Conservation (phyloP, 345 rosid genomes). For the Physaria fendleri region DNA sequence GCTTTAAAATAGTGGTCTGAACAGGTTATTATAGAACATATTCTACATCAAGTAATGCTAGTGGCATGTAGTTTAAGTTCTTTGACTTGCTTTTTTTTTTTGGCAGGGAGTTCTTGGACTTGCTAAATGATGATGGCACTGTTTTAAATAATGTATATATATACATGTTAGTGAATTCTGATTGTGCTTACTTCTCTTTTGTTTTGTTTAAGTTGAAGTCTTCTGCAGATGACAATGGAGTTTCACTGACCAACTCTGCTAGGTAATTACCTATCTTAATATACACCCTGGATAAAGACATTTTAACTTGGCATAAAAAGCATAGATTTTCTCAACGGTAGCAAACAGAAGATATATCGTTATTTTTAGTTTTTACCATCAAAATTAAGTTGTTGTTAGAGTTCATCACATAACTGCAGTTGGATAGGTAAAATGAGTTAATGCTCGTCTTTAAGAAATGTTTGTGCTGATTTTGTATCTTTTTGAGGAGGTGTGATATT, state of each 20-base stretch:
- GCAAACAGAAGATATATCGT: neutral
- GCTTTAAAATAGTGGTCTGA: neutral
- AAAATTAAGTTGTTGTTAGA: no score
- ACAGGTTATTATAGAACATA: neutral
- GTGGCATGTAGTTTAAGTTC: constrained; percentile 9
- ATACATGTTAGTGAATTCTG: neutral
- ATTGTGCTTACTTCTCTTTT: neutral
- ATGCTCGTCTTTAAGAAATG: no score
- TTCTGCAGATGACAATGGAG: neutral
- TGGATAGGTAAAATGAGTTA: no score
- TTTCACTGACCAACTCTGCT: neutral
- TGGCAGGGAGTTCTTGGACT: no score
- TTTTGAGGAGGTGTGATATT: no score
- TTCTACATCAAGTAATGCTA: constrained; percentile 2
- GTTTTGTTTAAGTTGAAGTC: constrained; percentile 1
- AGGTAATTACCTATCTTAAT: neutral
- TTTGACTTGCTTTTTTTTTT: no score
- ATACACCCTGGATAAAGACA: neutral
- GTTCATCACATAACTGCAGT: no score
- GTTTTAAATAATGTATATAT: neutral
- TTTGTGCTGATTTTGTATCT: no score
- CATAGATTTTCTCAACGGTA: neutral
- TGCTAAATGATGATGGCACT: neutral
- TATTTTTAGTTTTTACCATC: no score
- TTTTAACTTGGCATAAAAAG: neutral